Percentiles rank a stretch among this genome's conserved stretches.
phyloP scores from a whole-genome alignment of 805 yeast genomes.

The Myxozyma vanderwaltii region DNA sequence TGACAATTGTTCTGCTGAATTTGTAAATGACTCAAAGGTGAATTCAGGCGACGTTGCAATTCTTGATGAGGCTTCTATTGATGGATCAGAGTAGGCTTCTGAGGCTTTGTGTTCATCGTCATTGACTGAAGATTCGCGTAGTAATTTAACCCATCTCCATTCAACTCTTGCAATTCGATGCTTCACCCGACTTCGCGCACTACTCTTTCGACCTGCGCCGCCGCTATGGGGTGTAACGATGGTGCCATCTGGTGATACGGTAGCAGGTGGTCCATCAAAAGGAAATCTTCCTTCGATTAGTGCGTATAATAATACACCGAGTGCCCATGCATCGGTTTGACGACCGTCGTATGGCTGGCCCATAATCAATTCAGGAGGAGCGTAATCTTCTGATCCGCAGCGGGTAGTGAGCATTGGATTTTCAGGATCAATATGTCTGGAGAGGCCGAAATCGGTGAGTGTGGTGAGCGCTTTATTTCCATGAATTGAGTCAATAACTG shows the following conservation, averaged over 20 bases:
- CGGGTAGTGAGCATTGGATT: conserved; percentile 75
- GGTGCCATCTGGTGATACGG: conserved; percentile 7
- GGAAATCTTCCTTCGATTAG: conserved; percentile 85
- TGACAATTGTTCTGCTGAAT: too few species aligned
- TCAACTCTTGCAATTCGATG: conserved; percentile 90
- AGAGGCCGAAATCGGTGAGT: conserved; percentile 86
- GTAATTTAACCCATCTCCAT: conserved; percentile 74
- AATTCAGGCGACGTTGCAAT: not conserved
- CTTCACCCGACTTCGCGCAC: conserved; percentile 59
- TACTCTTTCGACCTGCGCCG: conserved; percentile 38
- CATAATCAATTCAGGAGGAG: conserved; percentile 88
- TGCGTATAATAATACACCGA: conserved; percentile 88
- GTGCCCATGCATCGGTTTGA: conserved; percentile 90
- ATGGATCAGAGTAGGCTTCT: conserved; percentile 30
- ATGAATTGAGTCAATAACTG: conserved; percentile 37
- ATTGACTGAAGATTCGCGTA: conserved; percentile 43
- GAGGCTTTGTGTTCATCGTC: conserved; percentile 11
- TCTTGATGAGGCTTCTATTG: too few species aligned
- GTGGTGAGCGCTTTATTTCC: conserved; percentile 50
- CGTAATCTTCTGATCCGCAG: conserved; percentile 96
- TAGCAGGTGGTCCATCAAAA: conserved; percentile 74
- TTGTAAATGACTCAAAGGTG: not conserved
- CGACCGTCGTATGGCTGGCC: conserved; percentile 91
- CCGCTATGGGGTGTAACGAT: conserved; percentile 37
- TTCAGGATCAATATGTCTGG: conserved; percentile 63